A percentile compares a stretch with the other conserved stretches of the same genome.
Evolutionary conservation across 2,329 filamentous ascomycete genomes (phyloP).

Genomic region (Stagonosporopsis rhizophila): DNA sequence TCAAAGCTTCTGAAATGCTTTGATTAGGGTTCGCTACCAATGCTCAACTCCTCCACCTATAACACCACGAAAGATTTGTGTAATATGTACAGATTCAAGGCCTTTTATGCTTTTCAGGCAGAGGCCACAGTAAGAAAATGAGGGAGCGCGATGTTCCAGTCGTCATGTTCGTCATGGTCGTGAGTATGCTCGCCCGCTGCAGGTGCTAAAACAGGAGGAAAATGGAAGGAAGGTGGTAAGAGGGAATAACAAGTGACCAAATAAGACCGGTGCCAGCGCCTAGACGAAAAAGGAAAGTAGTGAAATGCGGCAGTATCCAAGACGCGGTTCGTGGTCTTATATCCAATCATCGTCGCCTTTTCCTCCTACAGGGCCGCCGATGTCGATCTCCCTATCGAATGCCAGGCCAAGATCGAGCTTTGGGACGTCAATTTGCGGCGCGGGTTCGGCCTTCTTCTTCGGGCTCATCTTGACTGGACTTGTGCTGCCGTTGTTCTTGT

Average conservation of each 20-base stretch:
- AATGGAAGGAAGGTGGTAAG: not conserved
- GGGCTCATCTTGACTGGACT: conserved; percentile 51
- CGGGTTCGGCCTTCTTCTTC: conserved; percentile 49
- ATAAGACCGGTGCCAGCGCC: not conserved
- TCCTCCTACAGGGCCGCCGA: conserved; percentile 19
- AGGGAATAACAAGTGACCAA: not conserved
- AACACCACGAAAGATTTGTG: conserved; percentile 14
- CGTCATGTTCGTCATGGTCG: conserved; percentile 18
- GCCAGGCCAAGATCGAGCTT: conserved; percentile 46
- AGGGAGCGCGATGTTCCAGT: conserved; percentile 15
- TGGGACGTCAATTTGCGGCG: conserved; percentile 49
- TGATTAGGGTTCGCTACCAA: conserved; percentile 16
- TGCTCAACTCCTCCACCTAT: conserved; percentile 2
- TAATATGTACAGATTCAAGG: conserved; percentile 21
- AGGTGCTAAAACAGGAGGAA: not conserved
- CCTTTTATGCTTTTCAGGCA: not conserved
- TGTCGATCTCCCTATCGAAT: conserved; percentile 42
- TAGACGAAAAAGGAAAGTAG: not conserved
- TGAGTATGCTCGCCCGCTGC: conserved; percentile 4
- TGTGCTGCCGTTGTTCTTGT: conserved; percentile 44
- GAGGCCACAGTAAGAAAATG: conserved; percentile 4
- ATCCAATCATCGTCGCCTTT: conserved; percentile 46
- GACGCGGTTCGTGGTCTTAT: conserved; percentile 18
- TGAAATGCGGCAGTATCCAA: not conserved
- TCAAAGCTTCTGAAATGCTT: not conserved